Evolutionary conservation across 371 early-diverging fungal genomes (phyloP), one percentile per base, ranked within the genome.

Genomic region (Massospora cicadina): DNA sequence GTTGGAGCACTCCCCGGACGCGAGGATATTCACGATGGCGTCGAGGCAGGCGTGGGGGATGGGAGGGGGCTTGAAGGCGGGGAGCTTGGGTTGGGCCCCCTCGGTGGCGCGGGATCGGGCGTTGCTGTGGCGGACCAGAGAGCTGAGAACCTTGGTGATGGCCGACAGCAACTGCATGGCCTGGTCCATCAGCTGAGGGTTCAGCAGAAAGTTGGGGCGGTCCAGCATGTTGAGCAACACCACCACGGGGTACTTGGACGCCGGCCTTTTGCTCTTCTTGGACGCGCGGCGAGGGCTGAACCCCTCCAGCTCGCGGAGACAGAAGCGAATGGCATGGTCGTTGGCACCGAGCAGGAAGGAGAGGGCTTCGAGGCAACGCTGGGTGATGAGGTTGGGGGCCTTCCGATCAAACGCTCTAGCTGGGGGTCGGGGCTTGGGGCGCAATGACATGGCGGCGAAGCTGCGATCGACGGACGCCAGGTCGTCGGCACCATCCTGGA

Each of bases 1-100:
- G 69, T 86, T 88, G 7, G 94, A 86, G 70, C 94, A 93, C 69
- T 91, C 93, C 21, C 91, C 95, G 0, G 84, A 82, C 1, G 90
- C 88, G 31, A 98, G 77, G 0, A 93, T 89, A 65, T 91, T 87
- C 5, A 95, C 90, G 26, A 96, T 82, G 2, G 84, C 72, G 28
- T 84, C 82, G n/a, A 93, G 72, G 58, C 81, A 86, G 57, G 82
- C 76, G 2, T 82, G 82, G 12, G 88, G 87, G 54, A 86, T 87
- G 0, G 73, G 77, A 13, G 88, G 89, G 17, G 87, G 84, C 66
- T 80, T 82, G 23, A 74, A 66, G 1, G 72, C 65, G 25, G 71
- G 65, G 7, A 56, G 55, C 65, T 69, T 28, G 73, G 31, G 7
- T 67, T 66, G 24, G 65, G 21, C 17, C 55, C 17, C 43, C 17